Conservation (phyloP, 257 asterid genomes). For the Solanum bulbocastanum region DNA sequence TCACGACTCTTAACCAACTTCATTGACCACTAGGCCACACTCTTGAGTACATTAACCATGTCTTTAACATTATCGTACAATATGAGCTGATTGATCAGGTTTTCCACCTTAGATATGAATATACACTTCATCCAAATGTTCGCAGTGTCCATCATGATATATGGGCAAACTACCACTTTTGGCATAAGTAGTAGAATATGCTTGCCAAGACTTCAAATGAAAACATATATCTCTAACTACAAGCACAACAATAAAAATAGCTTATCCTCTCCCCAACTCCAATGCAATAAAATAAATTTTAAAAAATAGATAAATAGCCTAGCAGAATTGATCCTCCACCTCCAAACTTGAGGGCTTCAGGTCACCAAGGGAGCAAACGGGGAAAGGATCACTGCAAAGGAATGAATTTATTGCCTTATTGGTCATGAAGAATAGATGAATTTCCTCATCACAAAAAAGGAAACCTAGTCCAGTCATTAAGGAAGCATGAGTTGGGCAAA, state of each 20-base stretch:
- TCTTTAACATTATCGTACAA: background rate
- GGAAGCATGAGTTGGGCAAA: background rate
- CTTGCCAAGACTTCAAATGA: background rate
- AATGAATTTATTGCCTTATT: background rate
- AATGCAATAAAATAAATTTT: background rate
- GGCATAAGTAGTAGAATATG: background rate
- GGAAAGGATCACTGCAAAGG: background rate
- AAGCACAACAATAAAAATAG: background rate
- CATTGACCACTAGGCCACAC: background rate
- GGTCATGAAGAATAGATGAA: background rate
- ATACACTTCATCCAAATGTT: background rate
- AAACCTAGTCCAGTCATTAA: background rate
- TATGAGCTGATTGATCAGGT: background rate
- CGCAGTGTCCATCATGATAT: background rate
- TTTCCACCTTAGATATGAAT: background rate
- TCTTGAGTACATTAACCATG: background rate
- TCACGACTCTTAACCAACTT: background rate
- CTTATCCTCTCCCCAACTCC: background rate
- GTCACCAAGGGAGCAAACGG: background rate
- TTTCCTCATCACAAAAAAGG: background rate
- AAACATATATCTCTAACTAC: background rate
- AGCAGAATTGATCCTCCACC: background rate
- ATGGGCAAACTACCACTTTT: background rate
- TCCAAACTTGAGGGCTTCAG: background rate
- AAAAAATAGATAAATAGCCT: background rate